Percentiles rank a stretch among this genome's conserved stretches.
phyloP scores from a whole-genome alignment of 2,329 filamentous ascomycete genomes.

The Neofusicoccum kwambonambiense region DNA sequence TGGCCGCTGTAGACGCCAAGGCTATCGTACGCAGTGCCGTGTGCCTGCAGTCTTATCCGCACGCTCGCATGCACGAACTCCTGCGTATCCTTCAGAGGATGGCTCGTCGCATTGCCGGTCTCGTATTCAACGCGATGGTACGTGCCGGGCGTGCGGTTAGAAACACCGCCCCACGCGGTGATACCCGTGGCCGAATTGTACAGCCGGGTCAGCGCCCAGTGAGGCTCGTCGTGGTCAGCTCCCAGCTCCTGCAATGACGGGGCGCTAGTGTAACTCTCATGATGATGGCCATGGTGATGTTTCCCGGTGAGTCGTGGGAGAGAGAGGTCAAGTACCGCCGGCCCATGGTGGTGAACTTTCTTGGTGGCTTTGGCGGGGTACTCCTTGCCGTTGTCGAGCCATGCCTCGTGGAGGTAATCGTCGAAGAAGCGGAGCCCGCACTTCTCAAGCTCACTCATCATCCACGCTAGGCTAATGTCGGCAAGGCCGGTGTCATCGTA shows the following conservation, averaged over 20 bases:
- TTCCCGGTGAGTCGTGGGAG: too few relatives aligned
- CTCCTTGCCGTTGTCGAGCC: neutral
- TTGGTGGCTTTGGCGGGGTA: neutral
- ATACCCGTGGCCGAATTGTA: constrained; percentile 17
- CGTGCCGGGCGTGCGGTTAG: constrained; percentile 18
- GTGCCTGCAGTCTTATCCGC: constrained; percentile 15
- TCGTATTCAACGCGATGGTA: constrained; percentile 17
- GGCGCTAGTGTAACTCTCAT: too few relatives aligned
- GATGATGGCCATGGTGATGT: neutral
- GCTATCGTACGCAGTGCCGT: constrained; percentile 15
- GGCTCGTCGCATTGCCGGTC: constrained; percentile 5
- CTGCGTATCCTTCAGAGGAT: constrained; percentile 19
- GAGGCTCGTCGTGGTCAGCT: neutral
- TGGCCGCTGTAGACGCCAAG: constrained; percentile 12
- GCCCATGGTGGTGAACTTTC: neutral
- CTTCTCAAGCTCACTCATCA: constrained; percentile 52
- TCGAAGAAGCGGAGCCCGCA: constrained; percentile 49
- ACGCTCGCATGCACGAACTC: constrained; percentile 24
- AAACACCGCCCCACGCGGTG: constrained; percentile 18
- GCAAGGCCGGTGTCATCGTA: constrained; percentile 50
- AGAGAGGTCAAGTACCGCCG: too few relatives aligned
- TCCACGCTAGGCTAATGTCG: constrained; percentile 57
- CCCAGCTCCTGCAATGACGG: neutral
- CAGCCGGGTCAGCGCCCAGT: constrained; percentile 21
- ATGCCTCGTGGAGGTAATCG: constrained; percentile 37